phyloP scores from a whole-genome alignment of 306 rosid genomes.

The Macrotyloma uniflorum region DNA sequence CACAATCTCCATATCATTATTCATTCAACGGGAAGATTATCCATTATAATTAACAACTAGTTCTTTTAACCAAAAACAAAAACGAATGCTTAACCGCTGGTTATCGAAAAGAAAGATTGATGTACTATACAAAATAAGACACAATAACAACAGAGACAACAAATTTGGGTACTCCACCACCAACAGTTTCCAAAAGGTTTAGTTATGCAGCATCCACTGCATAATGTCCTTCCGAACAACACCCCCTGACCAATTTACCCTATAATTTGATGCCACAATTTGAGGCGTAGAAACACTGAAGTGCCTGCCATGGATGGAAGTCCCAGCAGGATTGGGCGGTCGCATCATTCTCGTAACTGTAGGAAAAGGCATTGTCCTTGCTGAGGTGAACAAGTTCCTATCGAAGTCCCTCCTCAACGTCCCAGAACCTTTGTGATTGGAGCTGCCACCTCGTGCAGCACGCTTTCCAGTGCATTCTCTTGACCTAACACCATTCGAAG shows the following conservation, averaged over 20 bases:
- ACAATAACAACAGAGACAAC: neutral
- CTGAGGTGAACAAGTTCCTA: constrained; percentile 65
- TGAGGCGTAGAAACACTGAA: constrained; percentile 41
- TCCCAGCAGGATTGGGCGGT: constrained; percentile 60
- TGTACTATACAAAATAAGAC: constrained; percentile 30
- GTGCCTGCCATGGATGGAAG: constrained; percentile 59
- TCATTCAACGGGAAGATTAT: constrained; percentile 14
- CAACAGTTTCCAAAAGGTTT: neutral
- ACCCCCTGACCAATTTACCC: constrained; percentile 48
- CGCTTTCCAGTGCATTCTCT: constrained; percentile 42
- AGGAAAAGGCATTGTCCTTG: constrained; percentile 55
- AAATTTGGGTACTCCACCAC: neutral
- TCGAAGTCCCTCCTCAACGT: constrained; percentile 52
- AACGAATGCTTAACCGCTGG: constrained; percentile 9
- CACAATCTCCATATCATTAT: constrained; percentile 4
- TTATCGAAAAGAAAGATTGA: constrained; percentile 34
- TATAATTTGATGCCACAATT: constrained; percentile 38
- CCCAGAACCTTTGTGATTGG: constrained; percentile 53
- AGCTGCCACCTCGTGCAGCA: constrained; percentile 27
- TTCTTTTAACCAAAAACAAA: constrained; percentile 17
- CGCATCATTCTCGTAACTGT: constrained; percentile 63
- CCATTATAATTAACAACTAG: constrained; percentile 2
- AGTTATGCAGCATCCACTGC: constrained; percentile 1
- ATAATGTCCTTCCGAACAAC: constrained; percentile 52
- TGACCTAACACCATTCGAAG: constrained; percentile 33